Evolutionary conservation across 768 basidiomycete genomes (phyloP).

Genomic region (Agaricus sinodeliciosus): DNA sequence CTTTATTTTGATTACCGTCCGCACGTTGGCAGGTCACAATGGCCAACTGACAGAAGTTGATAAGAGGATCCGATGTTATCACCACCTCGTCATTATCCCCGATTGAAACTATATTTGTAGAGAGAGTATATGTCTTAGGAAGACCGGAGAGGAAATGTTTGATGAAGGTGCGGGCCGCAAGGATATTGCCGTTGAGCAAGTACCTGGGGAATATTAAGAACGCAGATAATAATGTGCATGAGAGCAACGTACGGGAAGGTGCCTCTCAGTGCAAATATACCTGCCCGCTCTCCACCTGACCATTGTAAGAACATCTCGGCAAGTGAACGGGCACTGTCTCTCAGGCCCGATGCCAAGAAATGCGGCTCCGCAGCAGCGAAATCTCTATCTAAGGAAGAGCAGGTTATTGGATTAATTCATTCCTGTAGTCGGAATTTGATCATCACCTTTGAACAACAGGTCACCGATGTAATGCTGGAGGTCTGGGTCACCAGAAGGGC

Average conservation of each 20-base stretch:
- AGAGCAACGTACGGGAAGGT: constrained; percentile 65
- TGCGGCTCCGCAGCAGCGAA: constrained; percentile 77
- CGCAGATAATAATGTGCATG: not conserved
- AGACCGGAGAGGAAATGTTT: constrained; percentile 66
- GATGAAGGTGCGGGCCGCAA: constrained; percentile 92
- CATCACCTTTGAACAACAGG: constrained; percentile 72
- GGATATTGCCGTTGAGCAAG: constrained; percentile 80
- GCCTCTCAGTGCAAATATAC: constrained; percentile 80
- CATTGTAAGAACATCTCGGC: constrained; percentile 87
- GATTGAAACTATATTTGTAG: constrained; percentile 29
- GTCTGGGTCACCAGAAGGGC: constrained; percentile 82
- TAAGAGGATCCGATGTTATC: constrained; percentile 64
- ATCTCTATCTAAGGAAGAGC: constrained; percentile 50
- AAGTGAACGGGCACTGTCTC: constrained; percentile 82
- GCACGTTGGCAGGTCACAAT: constrained; percentile 85
- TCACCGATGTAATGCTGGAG: constrained; percentile 90
- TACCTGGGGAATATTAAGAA: constrained; percentile 39
- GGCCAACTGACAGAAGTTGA: constrained; percentile 91
- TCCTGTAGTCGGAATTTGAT: not conserved
- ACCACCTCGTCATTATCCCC: constrained; percentile 53
- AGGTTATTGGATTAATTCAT: not conserved
- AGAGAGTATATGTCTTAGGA: constrained; percentile 25
- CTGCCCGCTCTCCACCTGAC: constrained; percentile 80
- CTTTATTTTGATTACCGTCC: constrained; percentile 72
- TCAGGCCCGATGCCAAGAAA: constrained; percentile 78